Percentiles rank a stretch among this genome's conserved stretches.
Conservation (phyloP, 2,329 filamentous ascomycete species). For the Fusarium anguioides region DNA sequence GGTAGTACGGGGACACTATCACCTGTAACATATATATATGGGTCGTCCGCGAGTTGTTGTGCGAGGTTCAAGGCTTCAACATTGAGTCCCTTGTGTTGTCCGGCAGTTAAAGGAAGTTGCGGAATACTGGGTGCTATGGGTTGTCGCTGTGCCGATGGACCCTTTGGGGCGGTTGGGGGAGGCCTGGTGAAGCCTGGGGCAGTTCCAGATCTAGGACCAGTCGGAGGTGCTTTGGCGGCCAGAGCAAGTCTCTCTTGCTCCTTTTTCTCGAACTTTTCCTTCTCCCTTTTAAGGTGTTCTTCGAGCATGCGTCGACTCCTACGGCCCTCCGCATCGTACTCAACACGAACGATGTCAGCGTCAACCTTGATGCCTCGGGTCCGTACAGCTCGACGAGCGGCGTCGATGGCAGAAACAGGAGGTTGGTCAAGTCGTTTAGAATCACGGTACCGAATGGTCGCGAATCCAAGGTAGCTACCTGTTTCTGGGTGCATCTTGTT, state of each 20-base stretch:
- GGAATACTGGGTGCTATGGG: slow-evolving; percentile 43
- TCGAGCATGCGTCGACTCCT: slow-evolving; percentile 84
- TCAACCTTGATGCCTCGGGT: slow-evolving; percentile 84
- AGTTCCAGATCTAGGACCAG: slow-evolving; percentile 51
- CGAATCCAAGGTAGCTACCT: slow-evolving; percentile 93
- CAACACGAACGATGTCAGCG: slow-evolving; percentile 79
- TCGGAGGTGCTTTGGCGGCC: slow-evolving; percentile 51
- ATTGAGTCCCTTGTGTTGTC: slow-evolving; percentile 51
- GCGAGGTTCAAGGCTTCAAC: slow-evolving; percentile 76
- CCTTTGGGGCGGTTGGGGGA: slow-evolving; percentile 87
- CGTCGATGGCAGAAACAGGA: slow-evolving; percentile 76
- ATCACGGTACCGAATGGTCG: slow-evolving; percentile 89
- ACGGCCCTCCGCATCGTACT: slow-evolving; percentile 88
- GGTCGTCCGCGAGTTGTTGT: slow-evolving; percentile 77
- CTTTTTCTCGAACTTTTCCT: slow-evolving; percentile 71
- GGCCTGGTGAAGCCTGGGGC: slow-evolving; percentile 56
- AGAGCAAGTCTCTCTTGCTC: slow-evolving; percentile 53
- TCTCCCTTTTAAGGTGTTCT: slow-evolving; percentile 75
- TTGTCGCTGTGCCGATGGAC: slow-evolving; percentile 72
- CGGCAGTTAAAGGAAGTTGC: slow-evolving; percentile 49
- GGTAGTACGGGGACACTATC: slow-evolving; percentile 87
- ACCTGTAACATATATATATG: slow-evolving; percentile 91
- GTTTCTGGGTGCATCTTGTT: slow-evolving; percentile 97
- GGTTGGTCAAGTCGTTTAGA: slow-evolving; percentile 58
- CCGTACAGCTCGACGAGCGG: slow-evolving; percentile 83